A percentile compares a stretch with the other conserved stretches of the same genome.
phyloP scores from a whole-genome alignment of 805 yeast genomes.

The Kodamaea kakaduensis region DNA sequence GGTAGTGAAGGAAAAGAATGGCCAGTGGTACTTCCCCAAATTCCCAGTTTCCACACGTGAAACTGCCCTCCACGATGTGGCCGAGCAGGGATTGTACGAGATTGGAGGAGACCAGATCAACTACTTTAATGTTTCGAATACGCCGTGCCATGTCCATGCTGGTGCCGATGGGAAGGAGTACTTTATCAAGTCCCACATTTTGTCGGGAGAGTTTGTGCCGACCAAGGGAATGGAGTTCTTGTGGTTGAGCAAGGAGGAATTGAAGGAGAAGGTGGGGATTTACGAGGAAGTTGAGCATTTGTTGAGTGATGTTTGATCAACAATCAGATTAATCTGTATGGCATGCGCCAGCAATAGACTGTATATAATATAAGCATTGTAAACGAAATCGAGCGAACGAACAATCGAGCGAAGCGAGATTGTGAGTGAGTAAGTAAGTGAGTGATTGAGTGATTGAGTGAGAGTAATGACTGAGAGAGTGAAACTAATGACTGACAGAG shows the following conservation, averaged over 20 bases:
- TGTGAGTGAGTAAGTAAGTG: too few relatives aligned
- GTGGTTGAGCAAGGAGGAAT: slow-evolving; percentile 86
- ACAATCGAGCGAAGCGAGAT: too few relatives aligned
- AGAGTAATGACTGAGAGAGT: too few relatives aligned
- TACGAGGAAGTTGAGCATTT: slow-evolving; percentile 51
- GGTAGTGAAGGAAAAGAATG: slow-evolving; percentile 46
- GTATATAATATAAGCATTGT: too few relatives aligned
- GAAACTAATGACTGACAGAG: too few relatives aligned
- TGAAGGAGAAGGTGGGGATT: slow-evolving; percentile 55
- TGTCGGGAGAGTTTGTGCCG: slow-evolving; percentile 71
- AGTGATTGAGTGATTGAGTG: too few relatives aligned
- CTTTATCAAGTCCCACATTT: slow-evolving; percentile 79
- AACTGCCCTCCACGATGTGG: slow-evolving; percentile 62
- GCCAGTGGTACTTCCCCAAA: slow-evolving; percentile 76
- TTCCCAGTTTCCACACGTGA: slow-evolving; percentile 16
- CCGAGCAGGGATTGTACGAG: slow-evolving; percentile 66
- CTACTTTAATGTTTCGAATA: slow-evolving; percentile 87
- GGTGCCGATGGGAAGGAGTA: slow-evolving; percentile 47
- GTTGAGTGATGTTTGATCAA: slow-evolving; percentile 37
- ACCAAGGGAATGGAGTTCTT: slow-evolving; percentile 48
- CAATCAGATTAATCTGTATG: too few relatives aligned
- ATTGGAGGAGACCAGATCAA: slow-evolving; percentile 75
- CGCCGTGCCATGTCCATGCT: slow-evolving; percentile 66
- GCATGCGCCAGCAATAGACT: slow-evolving; percentile 8
- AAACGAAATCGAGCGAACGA: too few relatives aligned